Conservation (phyloP, 305 asterid species). For the Solanum hybrid region DNA sequence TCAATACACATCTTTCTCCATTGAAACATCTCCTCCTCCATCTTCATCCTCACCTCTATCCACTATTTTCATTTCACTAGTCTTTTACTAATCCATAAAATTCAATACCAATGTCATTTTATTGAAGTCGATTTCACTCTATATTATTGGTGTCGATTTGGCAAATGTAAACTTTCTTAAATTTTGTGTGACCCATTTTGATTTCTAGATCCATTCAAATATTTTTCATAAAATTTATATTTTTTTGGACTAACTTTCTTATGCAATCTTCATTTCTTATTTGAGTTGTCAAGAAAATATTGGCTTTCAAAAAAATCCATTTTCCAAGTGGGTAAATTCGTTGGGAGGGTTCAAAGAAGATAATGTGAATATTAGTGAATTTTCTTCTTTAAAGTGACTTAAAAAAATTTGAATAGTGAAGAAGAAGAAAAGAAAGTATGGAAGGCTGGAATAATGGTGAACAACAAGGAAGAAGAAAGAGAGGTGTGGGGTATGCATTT, state of each 20-base stretch:
- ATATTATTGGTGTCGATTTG: too few relatives aligned
- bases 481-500: neutral
- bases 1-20: too few relatives aligned
- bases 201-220: neutral
- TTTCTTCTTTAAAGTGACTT: neutral
- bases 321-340: neutral
- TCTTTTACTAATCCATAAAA: too few relatives aligned
- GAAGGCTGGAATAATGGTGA: neutral
- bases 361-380: neutral
- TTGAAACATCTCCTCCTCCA: too few relatives aligned
- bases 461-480: neutral
- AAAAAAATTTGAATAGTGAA: neutral
- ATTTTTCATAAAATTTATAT: neutral
- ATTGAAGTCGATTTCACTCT: too few relatives aligned
- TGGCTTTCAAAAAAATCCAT: neutral
- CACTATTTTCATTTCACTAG: too few relatives aligned
- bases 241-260: neutral
- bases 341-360: neutral
- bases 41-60: too few relatives aligned
- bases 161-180: too few relatives aligned
- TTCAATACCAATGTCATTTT: too few relatives aligned
- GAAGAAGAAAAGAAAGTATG: neutral
- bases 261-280: neutral
- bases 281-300: neutral
- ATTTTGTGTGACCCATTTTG: neutral